phyloP scores from a whole-genome alignment of 345 rosid species.

The Ceriops tagal region DNA sequence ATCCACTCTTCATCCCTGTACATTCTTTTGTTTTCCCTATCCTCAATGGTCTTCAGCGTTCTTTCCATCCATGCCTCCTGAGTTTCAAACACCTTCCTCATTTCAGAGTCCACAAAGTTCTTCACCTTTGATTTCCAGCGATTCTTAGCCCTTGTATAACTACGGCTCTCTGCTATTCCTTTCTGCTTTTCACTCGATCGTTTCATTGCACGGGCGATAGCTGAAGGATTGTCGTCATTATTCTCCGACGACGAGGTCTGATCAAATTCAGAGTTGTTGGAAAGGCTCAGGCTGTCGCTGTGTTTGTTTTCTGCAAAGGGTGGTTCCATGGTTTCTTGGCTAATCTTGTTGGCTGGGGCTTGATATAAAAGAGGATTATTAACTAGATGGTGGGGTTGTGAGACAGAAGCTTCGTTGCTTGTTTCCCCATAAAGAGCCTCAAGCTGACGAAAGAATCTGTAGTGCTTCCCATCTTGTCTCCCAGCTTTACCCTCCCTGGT shows the following conservation, averaged over 20 bases:
- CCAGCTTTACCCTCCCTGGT: slow-evolving; percentile 60
- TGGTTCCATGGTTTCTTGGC: slow-evolving; percentile 27
- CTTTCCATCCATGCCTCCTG: slow-evolving; percentile 66
- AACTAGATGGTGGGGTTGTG: slow-evolving; percentile 24
- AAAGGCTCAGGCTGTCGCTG: slow-evolving; percentile 38
- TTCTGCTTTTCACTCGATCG: slow-evolving; percentile 27
- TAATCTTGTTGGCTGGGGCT: neutral
- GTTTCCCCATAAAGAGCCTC: slow-evolving; percentile 51
- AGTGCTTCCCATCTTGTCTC: slow-evolving; percentile 58
- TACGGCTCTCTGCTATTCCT: slow-evolving; percentile 14
- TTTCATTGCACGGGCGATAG: slow-evolving; percentile 47
- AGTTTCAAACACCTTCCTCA: slow-evolving; percentile 43
- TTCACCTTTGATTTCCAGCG: slow-evolving; percentile 46
- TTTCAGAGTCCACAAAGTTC: slow-evolving; percentile 37
- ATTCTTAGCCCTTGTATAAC: slow-evolving; percentile 16
- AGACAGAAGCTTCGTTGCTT: slow-evolving; percentile 14
- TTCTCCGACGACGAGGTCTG: slow-evolving; percentile 45
- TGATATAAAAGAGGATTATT: slow-evolving; percentile 17
- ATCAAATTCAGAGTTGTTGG: slow-evolving; percentile 47
- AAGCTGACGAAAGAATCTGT: slow-evolving; percentile 55
- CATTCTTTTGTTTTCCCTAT: slow-evolving; percentile 45
- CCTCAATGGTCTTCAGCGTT: slow-evolving; percentile 49
- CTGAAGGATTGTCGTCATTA: slow-evolving; percentile 46
- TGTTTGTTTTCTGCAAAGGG: slow-evolving; percentile 15
- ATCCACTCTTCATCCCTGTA: slow-evolving; percentile 50